Base-by-base conservation (phyloP, 768 basidiomycete genomes). In the Rubroboletus pulcherrimus region DNA sequence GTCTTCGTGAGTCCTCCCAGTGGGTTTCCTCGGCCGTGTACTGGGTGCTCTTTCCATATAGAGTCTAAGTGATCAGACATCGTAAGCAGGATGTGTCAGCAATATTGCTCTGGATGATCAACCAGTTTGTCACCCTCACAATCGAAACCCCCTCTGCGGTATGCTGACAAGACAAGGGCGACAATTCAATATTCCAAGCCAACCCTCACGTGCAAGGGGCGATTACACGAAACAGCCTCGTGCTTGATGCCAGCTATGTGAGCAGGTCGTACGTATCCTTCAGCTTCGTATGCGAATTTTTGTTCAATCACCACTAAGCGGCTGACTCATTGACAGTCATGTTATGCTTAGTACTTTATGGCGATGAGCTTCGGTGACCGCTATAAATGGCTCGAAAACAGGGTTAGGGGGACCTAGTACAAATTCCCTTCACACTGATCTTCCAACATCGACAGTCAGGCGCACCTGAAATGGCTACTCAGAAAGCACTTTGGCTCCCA, bases 401-500 rank as follows among this genome's bases (percentile, higher is more conserved):
- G 8, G 17, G 12, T 21, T 29, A n/a, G 12, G 33, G 43, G 19
- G 12, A 21, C 21, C 21, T 4, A 19, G 12, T n/a, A 4, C 19
- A 43, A 4, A 17, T 12, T 29, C 17, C 43, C 17, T 29, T 11
- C 43, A 17, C 26, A 29, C 14, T n/a, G n/a, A 17, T 10, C 15
- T 7, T 29, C 2, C 5, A 24, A 26, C 15, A 9, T 14, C 11
- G 7, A 19, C 38, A 34, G 14, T 11, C 11, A 30, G 17, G 40
- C 33, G 24, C 7, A 11, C 37, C 4, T 5, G 21, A 24, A 19
- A 58, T 56, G 56, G 21, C 41, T 17, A 58, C 54, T 35, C 59
- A 66, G 53, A 58, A 54, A 42, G 57, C 31, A 10, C 63, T 67
- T 8, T 66, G 65, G 62, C 55, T 64, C 21, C 29, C 49, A 1